Evolutionary conservation across 208 protist genomes (phyloP).

Genomic region (Entamoeba invadens): DNA sequence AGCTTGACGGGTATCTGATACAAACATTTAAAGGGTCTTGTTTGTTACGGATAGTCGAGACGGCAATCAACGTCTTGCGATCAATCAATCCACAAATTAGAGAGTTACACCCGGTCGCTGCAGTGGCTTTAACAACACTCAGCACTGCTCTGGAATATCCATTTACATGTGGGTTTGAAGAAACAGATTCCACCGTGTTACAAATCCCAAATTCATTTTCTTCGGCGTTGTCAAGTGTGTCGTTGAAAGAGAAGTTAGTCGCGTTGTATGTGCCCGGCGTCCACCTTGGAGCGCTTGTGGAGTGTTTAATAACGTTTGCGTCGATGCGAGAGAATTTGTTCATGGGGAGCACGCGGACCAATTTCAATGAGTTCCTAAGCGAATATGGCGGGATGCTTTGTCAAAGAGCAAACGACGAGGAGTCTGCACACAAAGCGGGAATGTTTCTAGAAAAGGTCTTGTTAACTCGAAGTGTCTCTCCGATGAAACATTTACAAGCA

Average conservation of each 20-base stretch:
- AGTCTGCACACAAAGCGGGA: background rate
- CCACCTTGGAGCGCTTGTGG: background rate
- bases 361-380: background rate
- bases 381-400: background rate
- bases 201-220: background rate
- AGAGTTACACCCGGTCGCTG: background rate
- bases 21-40: background rate
- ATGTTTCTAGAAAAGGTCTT: background rate
- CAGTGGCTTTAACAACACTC: background rate
- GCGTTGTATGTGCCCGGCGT: background rate
- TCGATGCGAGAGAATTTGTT: background rate
- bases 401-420: background rate
- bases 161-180: background rate
- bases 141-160: background rate
- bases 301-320: background rate
- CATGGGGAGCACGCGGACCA: background rate
- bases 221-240: background rate
- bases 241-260: background rate
- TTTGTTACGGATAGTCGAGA: background rate
- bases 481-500: background rate
- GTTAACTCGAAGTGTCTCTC: background rate
- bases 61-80: background rate
- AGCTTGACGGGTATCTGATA: background rate
- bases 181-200: background rate
- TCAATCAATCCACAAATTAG: background rate